Evolutionary conservation across 768 basidiomycete species (phyloP).

Genomic region (Panaeolus cyanescens): DNA sequence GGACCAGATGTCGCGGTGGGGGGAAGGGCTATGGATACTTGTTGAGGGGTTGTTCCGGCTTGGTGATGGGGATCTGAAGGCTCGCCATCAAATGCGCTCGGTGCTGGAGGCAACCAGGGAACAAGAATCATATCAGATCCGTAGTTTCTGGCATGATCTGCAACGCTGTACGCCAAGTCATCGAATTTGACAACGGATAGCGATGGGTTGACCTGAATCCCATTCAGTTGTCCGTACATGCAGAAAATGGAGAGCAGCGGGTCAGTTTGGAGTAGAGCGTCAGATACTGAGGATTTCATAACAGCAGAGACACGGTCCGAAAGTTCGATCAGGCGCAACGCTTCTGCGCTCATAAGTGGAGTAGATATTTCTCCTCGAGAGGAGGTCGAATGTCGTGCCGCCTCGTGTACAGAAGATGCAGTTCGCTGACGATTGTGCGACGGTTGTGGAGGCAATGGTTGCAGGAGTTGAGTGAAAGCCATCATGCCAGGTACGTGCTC

Average conservation of each 20-base stretch:
- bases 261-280: conserved; percentile 70
- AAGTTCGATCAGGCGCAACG: conserved; percentile 83
- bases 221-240: conserved; percentile 75
- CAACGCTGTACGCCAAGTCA: conserved; percentile 69
- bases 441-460: conserved; percentile 31
- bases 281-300: conserved; percentile 77
- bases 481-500: conserved; percentile 91
- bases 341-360: conserved; percentile 57
- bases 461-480: conserved; percentile 84
- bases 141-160: conserved; percentile 60
- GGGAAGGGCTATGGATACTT: conserved; percentile 12
- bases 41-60: conserved; percentile 11
- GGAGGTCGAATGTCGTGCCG: conserved; percentile 9
- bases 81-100: conserved; percentile 18
- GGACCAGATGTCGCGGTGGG: conserved; percentile 10
- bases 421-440: conserved; percentile 15
- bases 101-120: conserved; percentile 68
- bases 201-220: conserved; percentile 61
- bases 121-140: conserved; percentile 77
- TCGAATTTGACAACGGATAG: conserved; percentile 79
- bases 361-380: not conserved
- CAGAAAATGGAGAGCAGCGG: conserved; percentile 73
- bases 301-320: conserved; percentile 88
- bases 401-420: not conserved
- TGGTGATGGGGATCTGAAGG: conserved; percentile 9